A percentile compares a stretch with the other conserved stretches of the same genome.
phyloP scores from a whole-genome alignment of 495 filamentous ascomycete genomes.

The Astrocystis sublimbata region DNA sequence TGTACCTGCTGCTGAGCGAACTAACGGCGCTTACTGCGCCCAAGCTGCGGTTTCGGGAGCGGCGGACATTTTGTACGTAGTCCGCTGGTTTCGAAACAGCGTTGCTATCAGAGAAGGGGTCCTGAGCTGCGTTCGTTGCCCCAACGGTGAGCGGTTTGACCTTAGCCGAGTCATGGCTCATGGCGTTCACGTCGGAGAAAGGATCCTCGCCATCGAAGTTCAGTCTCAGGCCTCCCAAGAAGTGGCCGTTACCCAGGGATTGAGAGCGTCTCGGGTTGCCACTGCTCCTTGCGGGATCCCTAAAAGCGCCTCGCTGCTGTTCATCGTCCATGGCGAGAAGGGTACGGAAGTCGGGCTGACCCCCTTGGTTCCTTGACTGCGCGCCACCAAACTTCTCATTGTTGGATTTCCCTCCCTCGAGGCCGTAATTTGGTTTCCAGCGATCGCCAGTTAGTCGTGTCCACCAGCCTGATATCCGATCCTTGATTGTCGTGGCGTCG shows the following conservation, averaged over 20 bases:
- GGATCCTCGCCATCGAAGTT: conserved; percentile 40
- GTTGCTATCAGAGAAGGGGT: conserved; percentile 49
- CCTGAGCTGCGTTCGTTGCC: conserved; percentile 28
- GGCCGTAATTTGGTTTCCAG: conserved; percentile 33
- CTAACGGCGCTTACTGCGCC: conserved; percentile 29
- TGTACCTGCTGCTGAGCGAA: conserved; percentile 17
- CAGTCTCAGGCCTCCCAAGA: conserved; percentile 43
- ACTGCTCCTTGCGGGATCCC: conserved; percentile 29
- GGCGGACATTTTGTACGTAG: conserved; percentile 46
- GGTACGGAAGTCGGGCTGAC: conserved; percentile 44
- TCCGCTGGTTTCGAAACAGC: conserved; percentile 33
- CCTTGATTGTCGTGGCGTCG: conserved; percentile 30
- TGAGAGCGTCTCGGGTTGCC: conserved; percentile 28
- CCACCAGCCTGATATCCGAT: conserved; percentile 43
- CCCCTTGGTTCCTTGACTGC: conserved; percentile 25
- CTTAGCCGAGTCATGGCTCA: conserved; percentile 40
- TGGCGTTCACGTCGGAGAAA: conserved; percentile 47
- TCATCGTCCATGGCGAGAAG: conserved; percentile 40
- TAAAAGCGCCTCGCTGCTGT: conserved; percentile 36
- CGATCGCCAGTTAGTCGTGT: conserved; percentile 40
- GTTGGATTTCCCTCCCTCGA: conserved; percentile 16
- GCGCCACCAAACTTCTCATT: conserved; percentile 23
- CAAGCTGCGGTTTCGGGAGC: conserved; percentile 48
- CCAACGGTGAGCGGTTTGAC: conserved; percentile 36
- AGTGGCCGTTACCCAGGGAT: conserved; percentile 32